Conservation (phyloP, 148 eudicot genomes). For the Amaranthus hypochondriacus region DNA sequence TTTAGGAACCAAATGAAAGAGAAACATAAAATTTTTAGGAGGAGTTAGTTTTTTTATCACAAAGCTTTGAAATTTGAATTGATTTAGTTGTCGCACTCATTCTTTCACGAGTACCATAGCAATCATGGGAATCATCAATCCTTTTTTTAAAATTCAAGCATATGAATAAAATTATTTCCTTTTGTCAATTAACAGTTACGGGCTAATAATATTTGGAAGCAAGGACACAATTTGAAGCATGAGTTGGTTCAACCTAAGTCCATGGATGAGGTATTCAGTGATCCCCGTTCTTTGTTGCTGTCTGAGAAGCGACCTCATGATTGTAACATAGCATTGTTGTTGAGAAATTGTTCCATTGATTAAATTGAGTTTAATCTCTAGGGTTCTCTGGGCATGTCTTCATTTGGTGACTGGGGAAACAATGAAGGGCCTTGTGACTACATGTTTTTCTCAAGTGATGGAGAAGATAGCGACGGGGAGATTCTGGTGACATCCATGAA, state of each 20-base stretch:
- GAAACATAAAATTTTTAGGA: neutral
- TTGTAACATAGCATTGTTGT: neutral
- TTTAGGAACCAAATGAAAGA: neutral
- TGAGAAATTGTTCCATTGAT: neutral
- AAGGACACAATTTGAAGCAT: conserved; percentile 15
- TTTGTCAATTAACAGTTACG: conserved; percentile 15
- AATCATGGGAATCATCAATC: neutral
- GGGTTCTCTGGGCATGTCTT: conserved; percentile 42
- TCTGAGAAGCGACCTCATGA: conserved; percentile 6
- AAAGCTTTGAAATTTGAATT: neutral
- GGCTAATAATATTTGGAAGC: conserved; percentile 15
- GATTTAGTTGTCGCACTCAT: neutral
- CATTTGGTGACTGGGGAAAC: conserved; percentile 63
- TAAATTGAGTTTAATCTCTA: conserved; percentile 20
- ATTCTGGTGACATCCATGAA: conserved; percentile 57
- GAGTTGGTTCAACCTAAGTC: conserved; percentile 19
- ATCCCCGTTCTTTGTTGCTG: neutral
- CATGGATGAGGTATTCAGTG: conserved; percentile 33
- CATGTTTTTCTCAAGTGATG: conserved; percentile 59
- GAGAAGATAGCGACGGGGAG: conserved; percentile 85
- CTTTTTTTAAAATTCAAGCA: neutral
- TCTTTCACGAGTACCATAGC: neutral
- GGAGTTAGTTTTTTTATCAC: neutral
- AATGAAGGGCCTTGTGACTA: conserved; percentile 37
- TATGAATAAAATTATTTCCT: neutral